These are phyloP conservation scores for Leishmania tarentolae DNA, from an alignment of 208 protist genomes.

Conservation along the genomic window DNA sequence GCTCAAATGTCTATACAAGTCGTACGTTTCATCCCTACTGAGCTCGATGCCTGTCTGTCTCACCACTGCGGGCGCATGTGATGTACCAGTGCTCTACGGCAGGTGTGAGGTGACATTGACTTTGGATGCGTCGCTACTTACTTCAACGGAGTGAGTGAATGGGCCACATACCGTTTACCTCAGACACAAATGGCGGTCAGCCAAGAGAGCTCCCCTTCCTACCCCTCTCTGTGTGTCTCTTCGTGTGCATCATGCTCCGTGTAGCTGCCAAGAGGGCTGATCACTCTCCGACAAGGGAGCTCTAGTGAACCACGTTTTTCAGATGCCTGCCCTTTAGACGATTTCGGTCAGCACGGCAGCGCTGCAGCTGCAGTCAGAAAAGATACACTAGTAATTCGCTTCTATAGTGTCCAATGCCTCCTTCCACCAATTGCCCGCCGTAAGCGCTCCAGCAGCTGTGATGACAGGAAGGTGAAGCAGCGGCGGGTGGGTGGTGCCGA, in stretches of 20 bases:
- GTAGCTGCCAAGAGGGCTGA: background rate
- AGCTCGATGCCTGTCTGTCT: constrained; percentile 9
- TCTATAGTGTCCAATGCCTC: background rate
- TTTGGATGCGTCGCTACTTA: background rate
- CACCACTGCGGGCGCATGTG: background rate
- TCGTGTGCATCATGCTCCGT: background rate
- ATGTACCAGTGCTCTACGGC: constrained; percentile 14
- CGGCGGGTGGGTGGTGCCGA: background rate
- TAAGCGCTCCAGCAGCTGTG: background rate
- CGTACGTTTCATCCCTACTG: constrained; percentile 10
- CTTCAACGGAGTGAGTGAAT: background rate
- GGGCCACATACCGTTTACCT: background rate
- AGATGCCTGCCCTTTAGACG: too few species aligned
- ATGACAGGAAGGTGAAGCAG: background rate
- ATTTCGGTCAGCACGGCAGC: background rate
- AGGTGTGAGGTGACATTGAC: constrained; percentile 10
- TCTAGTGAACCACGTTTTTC: background rate
- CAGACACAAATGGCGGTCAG: background rate
- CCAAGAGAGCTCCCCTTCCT: background rate
- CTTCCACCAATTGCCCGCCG: background rate
- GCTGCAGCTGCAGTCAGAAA: background rate
- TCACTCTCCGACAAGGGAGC: background rate
- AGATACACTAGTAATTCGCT: background rate
- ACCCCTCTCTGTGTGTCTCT: background rate
- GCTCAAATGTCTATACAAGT: constrained; percentile 6